These are phyloP conservation scores for Pseudogymnoascus sp. DNA, from an alignment of 2,329 filamentous ascomycete genomes.

Conservation along the genomic window DNA sequence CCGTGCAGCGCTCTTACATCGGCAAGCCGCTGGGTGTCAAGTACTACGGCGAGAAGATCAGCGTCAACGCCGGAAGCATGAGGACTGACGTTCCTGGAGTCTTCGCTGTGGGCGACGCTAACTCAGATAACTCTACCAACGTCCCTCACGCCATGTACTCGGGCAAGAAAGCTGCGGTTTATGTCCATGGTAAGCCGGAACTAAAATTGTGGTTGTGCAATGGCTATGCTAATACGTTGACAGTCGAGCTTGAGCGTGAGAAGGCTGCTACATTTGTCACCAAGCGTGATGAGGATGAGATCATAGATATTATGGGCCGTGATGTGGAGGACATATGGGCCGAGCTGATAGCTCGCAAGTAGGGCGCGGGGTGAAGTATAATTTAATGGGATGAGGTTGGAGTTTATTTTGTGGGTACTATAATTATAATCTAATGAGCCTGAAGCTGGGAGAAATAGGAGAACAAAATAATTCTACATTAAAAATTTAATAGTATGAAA, in stretches of 20 bases:
- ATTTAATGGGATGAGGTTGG: not conserved
- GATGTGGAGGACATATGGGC: slow-evolving; percentile 14
- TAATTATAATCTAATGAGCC: not conserved
- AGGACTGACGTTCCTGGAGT: slow-evolving; percentile 45
- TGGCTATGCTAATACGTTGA: not conserved
- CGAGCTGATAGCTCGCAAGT: not conserved
- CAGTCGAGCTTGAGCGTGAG: slow-evolving; percentile 15
- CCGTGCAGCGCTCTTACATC: slow-evolving; percentile 40
- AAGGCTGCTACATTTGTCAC: slow-evolving; percentile 5
- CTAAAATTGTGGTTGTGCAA: not conserved
- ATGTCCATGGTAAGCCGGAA: slow-evolving; percentile 42
- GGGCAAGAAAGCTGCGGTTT: slow-evolving; percentile 51
- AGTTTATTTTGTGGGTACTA: not conserved
- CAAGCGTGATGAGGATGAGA: slow-evolving; percentile 6
- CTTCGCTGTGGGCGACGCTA: slow-evolving; percentile 44
- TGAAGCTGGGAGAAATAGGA: not conserved
- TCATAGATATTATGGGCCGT: slow-evolving; percentile 10
- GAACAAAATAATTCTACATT: not conserved
- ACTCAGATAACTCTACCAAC: slow-evolving; percentile 52
- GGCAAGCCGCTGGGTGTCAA: slow-evolving; percentile 36
- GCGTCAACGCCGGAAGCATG: slow-evolving; percentile 9
- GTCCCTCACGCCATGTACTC: slow-evolving; percentile 53
- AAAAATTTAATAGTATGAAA: not conserved
- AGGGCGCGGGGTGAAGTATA: not conserved
- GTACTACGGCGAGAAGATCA: slow-evolving; percentile 11